phyloP scores from a whole-genome alignment of 2,329 filamentous ascomycete genomes.

The Colletotrichum graminicola region DNA sequence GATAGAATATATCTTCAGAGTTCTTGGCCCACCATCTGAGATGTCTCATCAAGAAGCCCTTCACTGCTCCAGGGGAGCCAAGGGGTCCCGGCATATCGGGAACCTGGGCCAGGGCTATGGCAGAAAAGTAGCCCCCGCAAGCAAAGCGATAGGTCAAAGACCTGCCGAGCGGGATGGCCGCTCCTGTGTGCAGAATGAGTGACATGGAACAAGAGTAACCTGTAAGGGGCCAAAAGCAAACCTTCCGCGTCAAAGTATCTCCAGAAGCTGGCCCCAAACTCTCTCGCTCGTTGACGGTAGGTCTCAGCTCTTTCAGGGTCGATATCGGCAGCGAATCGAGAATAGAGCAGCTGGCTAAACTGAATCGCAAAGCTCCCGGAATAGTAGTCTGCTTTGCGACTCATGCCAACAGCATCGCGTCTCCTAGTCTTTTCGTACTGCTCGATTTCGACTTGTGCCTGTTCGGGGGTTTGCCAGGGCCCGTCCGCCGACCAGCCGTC shows the following conservation, averaged over 20 bases:
- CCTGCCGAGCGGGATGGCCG: conserved; percentile 64
- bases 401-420: conserved; percentile 44
- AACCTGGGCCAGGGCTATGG: conserved; percentile 57
- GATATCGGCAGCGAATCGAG: conserved; percentile 56
- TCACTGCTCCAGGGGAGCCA: conserved; percentile 54
- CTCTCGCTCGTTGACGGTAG: conserved; percentile 55
- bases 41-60: conserved; percentile 63
- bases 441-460: conserved; percentile 39
- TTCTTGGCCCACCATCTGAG: conserved; percentile 62
- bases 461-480: conserved; percentile 51
- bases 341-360: conserved; percentile 62
- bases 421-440: conserved; percentile 41
- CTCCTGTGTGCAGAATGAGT: conserved; percentile 50
- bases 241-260: conserved; percentile 61
- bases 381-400: conserved; percentile 63
- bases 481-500: conserved; percentile 64
- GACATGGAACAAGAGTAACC: not conserved
- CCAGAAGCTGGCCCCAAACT: conserved; percentile 59
- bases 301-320: conserved; percentile 53
- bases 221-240: conserved; percentile 30
- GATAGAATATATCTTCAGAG: conserved; percentile 58
- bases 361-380: conserved; percentile 67
- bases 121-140: conserved; percentile 62
- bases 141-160: conserved; percentile 65
- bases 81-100: conserved; percentile 53